phyloP scores from a whole-genome alignment of 148 eudicot species.

The Arctostaphylos glauca region DNA sequence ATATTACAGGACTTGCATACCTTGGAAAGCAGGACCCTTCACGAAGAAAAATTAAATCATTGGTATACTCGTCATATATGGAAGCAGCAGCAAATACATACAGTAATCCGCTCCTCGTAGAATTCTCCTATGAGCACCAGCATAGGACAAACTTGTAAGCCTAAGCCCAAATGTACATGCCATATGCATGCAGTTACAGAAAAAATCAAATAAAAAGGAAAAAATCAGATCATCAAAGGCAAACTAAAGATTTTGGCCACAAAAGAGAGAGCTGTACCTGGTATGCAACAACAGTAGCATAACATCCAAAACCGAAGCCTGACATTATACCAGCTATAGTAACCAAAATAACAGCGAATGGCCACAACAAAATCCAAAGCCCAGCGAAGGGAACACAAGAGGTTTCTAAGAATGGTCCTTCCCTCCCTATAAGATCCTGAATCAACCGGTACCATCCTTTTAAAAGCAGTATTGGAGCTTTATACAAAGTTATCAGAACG shows the following conservation, averaged over 20 bases:
- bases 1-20: slow-evolving; percentile 14
- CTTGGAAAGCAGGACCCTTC: slow-evolving; percentile 39
- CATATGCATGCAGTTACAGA: neutral
- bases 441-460: slow-evolving; percentile 35
- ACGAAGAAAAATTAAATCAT: slow-evolving; percentile 30
- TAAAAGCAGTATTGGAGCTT: slow-evolving; percentile 29
- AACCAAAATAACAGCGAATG: slow-evolving; percentile 23
- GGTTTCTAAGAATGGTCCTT: slow-evolving; percentile 35
- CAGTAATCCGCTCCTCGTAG: slow-evolving; percentile 25
- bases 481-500: slow-evolving; percentile 22
- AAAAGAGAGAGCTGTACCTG: slow-evolving; percentile 19
- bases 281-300: slow-evolving; percentile 31
- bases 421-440: slow-evolving; percentile 34
- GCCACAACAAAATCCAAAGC: slow-evolving; percentile 33
- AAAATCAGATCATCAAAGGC: neutral
- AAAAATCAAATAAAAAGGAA: neutral
- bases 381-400: slow-evolving; percentile 36
- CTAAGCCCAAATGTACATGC: neutral
- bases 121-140: slow-evolving; percentile 23
- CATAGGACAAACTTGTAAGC: neutral
- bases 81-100: slow-evolving; percentile 27
- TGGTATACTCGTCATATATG: slow-evolving; percentile 30
- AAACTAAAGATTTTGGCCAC: neutral
- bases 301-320: slow-evolving; percentile 25
- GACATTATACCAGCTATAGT: slow-evolving; percentile 18